Conservation (phyloP, 2,329 filamentous ascomycete species). For the Torrubiella hemipterigena region DNA sequence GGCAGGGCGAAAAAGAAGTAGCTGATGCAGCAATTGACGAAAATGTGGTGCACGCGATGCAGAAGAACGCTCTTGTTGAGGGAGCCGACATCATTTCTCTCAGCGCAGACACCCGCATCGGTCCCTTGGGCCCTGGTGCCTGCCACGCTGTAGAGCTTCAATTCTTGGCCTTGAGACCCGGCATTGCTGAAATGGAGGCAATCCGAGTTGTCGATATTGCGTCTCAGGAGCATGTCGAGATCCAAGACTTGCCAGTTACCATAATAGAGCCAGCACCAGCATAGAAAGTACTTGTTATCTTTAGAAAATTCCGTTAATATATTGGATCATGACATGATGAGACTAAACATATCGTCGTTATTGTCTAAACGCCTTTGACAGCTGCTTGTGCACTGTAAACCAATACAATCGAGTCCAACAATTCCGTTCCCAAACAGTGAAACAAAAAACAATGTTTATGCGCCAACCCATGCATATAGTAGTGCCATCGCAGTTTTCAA, state of each 20-base stretch:
- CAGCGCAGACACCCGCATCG: constrained; percentile 62
- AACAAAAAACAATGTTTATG: not conserved
- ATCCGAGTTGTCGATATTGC: constrained; percentile 62
- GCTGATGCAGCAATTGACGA: constrained; percentile 63
- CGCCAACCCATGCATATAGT: not conserved
- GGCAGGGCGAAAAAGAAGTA: constrained; percentile 26
- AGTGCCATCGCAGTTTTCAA: too few relatives aligned
- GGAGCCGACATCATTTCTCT: constrained; percentile 60
- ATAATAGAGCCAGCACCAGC: constrained; percentile 31
- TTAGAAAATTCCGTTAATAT: too few relatives aligned
- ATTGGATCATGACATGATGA: too few relatives aligned
- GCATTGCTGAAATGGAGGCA: constrained; percentile 59
- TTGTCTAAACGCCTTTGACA: not conserved
- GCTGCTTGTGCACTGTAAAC: too few relatives aligned
- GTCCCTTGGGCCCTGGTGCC: constrained; percentile 57
- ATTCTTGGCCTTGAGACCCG: constrained; percentile 56
- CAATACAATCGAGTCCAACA: too few relatives aligned
- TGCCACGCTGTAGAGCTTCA: constrained; percentile 64
- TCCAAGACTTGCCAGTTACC: constrained; percentile 61
- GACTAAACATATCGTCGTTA: constrained; percentile 1
- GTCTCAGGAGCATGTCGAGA: constrained; percentile 66
- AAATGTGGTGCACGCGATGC: constrained; percentile 58
- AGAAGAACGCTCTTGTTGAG: constrained; percentile 52
- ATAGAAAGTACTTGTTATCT: too few relatives aligned
- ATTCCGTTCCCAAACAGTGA: not conserved